A percentile compares a stretch with the other conserved stretches of the same genome.
Conservation (phyloP, 2,329 filamentous ascomycete genomes). For the Neofusicoccum sp. region DNA sequence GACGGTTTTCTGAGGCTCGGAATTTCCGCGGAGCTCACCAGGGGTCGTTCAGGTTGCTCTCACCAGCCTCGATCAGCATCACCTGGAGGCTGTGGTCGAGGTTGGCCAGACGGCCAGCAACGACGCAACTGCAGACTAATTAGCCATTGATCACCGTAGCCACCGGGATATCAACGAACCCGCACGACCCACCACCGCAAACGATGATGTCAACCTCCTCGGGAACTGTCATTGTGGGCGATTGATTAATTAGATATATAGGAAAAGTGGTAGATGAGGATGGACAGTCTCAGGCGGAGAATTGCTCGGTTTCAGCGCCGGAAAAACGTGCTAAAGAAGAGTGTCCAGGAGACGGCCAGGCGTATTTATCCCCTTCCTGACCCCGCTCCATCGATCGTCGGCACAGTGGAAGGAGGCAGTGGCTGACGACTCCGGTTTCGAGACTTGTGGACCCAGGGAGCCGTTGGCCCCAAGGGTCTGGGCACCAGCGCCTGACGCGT, state of each 20-base stretch:
- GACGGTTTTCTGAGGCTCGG: not conserved
- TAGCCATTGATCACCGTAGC: not conserved
- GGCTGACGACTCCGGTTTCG: conserved; percentile 18
- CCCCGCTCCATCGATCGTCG: conserved; percentile 18
- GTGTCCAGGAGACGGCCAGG: not conserved
- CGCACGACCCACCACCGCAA: conserved; percentile 69
- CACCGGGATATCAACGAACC: conserved; percentile 40
- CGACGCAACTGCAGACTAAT: conserved; percentile 41
- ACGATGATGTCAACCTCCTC: conserved; percentile 82
- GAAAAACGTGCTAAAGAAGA: not conserved
- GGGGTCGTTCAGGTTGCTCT: conserved; percentile 74
- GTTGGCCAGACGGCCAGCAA: conserved; percentile 63
- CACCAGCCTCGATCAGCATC: conserved; percentile 68
- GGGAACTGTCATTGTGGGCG: conserved; percentile 58
- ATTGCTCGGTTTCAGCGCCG: not conserved
- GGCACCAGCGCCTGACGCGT: conserved; percentile 13
- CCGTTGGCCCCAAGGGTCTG: conserved; percentile 10
- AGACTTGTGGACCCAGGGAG: conserved; percentile 5
- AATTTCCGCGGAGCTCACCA: conserved; percentile 41
- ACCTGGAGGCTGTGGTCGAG: conserved; percentile 72
- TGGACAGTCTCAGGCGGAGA: conserved; percentile 4
- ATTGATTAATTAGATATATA: not conserved
- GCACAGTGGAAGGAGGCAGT: conserved; percentile 19
- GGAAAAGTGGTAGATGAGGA: not conserved
- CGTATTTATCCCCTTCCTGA: conserved; percentile 12